Percentiles rank a stretch among this genome's conserved stretches.
phyloP scores from a whole-genome alignment of 768 basidiomycete genomes.

The Baorangia bicolor region DNA sequence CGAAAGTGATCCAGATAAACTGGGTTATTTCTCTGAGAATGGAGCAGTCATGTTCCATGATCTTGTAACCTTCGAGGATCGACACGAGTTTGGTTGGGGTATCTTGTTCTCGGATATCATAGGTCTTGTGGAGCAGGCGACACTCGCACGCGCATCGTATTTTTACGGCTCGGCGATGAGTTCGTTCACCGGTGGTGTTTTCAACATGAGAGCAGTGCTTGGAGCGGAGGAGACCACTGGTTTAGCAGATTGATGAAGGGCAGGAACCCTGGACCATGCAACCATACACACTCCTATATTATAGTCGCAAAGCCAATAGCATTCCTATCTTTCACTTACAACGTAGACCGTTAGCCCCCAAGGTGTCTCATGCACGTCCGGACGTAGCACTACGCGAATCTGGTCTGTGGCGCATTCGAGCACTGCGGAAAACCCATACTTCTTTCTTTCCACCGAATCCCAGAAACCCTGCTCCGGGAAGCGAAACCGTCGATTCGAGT shows the following conservation, averaged over 20 bases:
- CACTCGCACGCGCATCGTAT: constrained; percentile 35
- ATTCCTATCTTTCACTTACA: constrained; percentile 14
- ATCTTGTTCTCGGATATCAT: constrained; percentile 40
- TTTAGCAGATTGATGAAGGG: constrained; percentile 33
- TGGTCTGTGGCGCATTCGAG: constrained; percentile 26
- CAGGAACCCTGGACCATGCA: background rate
- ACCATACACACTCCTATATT: constrained; percentile 1
- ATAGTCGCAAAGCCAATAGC: background rate
- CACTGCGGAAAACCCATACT: constrained; percentile 62
- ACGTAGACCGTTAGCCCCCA: background rate
- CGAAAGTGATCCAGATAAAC: constrained; percentile 34
- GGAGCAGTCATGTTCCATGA: constrained; percentile 40
- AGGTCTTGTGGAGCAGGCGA: constrained; percentile 40
- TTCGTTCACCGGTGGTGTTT: constrained; percentile 40
- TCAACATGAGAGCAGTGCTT: constrained; percentile 37
- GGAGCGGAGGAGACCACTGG: constrained; percentile 34
- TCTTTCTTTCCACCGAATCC: constrained; percentile 49
- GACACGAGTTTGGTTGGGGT: constrained; percentile 39
- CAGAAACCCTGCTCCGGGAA: constrained; percentile 43
- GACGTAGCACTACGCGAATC: constrained; percentile 28
- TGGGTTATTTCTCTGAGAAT: constrained; percentile 29
- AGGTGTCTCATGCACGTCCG: constrained; percentile 17
- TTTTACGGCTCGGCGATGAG: constrained; percentile 41
- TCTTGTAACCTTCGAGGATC: constrained; percentile 40
- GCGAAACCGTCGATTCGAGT: constrained; percentile 65